phyloP scores from a whole-genome alignment of 2,329 filamentous ascomycete species.

The Xylaria sp. region DNA sequence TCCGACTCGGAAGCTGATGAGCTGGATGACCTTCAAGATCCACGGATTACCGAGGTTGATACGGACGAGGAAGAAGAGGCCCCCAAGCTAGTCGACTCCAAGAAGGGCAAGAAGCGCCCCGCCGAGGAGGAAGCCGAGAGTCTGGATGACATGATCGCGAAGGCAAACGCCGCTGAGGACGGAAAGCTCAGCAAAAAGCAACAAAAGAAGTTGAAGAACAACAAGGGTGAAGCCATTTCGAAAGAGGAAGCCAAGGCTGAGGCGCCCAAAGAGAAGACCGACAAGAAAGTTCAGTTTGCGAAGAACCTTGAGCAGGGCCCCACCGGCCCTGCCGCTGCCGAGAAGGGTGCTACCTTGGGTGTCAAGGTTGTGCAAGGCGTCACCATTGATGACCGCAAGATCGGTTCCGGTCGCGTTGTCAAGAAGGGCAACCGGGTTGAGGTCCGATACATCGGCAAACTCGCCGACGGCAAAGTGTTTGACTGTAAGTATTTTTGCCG shows the following conservation, averaged over 20 bases:
- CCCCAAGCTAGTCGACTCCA: constrained; percentile 62
- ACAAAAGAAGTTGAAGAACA: constrained; percentile 98
- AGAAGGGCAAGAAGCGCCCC: constrained; percentile 88
- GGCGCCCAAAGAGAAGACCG: constrained; percentile 62
- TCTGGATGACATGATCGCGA: constrained; percentile 86
- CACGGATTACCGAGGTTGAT: constrained; percentile 83
- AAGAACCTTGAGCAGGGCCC: constrained; percentile 99
- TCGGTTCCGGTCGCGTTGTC: constrained; percentile 80
- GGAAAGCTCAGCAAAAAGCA: constrained; percentile 92
- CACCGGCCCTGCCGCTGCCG: constrained; percentile 68
- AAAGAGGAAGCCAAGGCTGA: constrained; percentile 66
- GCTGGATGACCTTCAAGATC: constrained; percentile 77
- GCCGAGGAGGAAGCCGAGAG: constrained; percentile 73
- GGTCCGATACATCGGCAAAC: constrained; percentile 98
- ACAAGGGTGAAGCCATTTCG: constrained; percentile 84
- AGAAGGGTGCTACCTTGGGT: constrained; percentile 64
- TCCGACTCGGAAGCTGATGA: constrained; percentile 75
- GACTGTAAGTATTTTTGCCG: constrained; percentile 68
- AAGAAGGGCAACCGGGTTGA: constrained; percentile 91
- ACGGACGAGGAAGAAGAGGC: constrained; percentile 78
- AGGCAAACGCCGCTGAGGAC: constrained; percentile 69
- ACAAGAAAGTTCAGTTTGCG: constrained; percentile 98
- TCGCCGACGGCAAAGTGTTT: constrained; percentile 91
- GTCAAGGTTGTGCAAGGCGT: constrained; percentile 87
- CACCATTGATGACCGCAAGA: constrained; percentile 93